Evolutionary conservation across 2,329 filamentous ascomycete genomes (phyloP).

Genomic region (Claviceps monticola): DNA sequence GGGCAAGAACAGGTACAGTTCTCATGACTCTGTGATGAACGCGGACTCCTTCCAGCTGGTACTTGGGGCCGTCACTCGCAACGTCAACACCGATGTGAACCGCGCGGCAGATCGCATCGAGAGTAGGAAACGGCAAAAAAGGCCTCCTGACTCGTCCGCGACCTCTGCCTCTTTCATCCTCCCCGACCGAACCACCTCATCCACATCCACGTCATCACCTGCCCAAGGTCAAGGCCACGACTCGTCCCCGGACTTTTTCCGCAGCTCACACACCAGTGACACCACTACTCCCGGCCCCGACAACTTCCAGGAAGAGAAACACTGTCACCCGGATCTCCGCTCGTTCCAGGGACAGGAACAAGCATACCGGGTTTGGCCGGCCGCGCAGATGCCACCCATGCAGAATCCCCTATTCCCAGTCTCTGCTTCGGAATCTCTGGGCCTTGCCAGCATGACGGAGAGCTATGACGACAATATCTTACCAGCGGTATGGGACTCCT

Average conservation of each 20-base stretch:
- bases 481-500: conserved; percentile 10
- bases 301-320: conserved; percentile 23
- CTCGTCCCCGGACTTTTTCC: conserved; percentile 6
- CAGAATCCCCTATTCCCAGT: conserved; percentile 17
- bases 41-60: conserved; percentile 18
- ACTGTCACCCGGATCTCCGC: conserved; percentile 16
- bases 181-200: conserved; percentile 20
- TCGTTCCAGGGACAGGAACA: conserved; percentile 17
- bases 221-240: background rate
- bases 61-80: conserved; percentile 20
- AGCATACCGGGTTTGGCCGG: conserved; percentile 18
- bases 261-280: conserved; percentile 18
- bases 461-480: background rate
- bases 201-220: conserved; percentile 16
- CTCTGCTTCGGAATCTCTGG: conserved; percentile 13
- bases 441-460: background rate
- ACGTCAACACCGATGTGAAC: conserved; percentile 11
- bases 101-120: conserved; percentile 5
- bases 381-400: conserved; percentile 7
- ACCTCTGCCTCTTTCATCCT: conserved; percentile 8
- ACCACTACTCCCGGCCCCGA: conserved; percentile 20
- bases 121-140: conserved; percentile 21
- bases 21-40: conserved; percentile 7
- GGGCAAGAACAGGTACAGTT: background rate
- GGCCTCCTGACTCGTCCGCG: conserved; percentile 9